phyloP scores from a whole-genome alignment of 2,329 filamentous ascomycete genomes.

The Colletotrichum musicola region DNA sequence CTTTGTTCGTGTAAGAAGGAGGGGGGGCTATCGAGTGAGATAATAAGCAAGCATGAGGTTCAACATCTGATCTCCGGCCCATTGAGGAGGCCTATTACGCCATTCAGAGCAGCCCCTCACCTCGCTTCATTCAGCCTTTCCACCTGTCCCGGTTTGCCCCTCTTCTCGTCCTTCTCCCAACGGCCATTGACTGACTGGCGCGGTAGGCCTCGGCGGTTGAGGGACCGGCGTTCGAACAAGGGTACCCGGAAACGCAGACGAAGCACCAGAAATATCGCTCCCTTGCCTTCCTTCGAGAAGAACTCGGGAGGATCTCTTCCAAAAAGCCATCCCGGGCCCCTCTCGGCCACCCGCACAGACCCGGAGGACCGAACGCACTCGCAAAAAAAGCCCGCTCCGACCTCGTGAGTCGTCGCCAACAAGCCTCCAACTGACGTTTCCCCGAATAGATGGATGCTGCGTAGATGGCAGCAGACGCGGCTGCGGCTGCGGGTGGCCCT shows the following conservation, averaged over 20 bases:
- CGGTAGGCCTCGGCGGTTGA: neutral
- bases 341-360: slow-evolving; percentile 33
- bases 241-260: neutral
- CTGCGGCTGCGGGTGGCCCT: neutral
- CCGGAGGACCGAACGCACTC: slow-evolving; percentile 19
- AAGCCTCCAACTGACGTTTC: slow-evolving; percentile 14
- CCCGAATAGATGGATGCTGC: slow-evolving; percentile 8
- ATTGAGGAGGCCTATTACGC: slow-evolving; percentile 7
- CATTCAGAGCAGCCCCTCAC: slow-evolving; percentile 1
- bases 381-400: neutral
- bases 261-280: slow-evolving; percentile 5
- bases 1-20: slow-evolving; percentile 3
- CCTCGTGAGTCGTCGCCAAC: neutral
- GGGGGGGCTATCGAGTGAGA: neutral
- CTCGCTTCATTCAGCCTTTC: neutral
- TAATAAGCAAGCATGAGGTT: slow-evolving; percentile 26
- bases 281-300: slow-evolving; percentile 16
- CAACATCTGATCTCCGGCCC: slow-evolving; percentile 24
- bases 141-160: neutral
- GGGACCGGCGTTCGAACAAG: slow-evolving; percentile 12
- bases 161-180: neutral
- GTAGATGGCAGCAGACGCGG: neutral
- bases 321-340: slow-evolving; percentile 15
- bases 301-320: slow-evolving; percentile 8
- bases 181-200: too few species aligned